phyloP scores from a whole-genome alignment of 352 stramenopile species.

The Phytophthora pisi region DNA sequence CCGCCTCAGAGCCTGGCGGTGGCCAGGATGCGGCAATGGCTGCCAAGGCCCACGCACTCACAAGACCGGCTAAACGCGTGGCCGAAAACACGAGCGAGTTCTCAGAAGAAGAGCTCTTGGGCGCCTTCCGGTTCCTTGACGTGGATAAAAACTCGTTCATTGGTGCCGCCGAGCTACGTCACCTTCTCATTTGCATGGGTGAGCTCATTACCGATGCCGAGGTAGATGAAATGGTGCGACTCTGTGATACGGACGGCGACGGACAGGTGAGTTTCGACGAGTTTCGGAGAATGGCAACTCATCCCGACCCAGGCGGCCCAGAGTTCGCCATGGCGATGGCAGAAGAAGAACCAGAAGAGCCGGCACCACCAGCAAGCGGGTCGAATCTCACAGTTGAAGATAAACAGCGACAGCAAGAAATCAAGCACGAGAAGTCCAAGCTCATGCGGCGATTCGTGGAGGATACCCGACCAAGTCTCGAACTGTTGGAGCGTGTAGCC shows the following conservation, averaged over 20 bases:
- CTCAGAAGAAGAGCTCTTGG: slow-evolving; percentile 92
- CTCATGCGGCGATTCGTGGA: slow-evolving; percentile 75
- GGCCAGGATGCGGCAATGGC: slow-evolving; percentile 32
- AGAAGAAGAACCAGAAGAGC: slow-evolving; percentile 34
- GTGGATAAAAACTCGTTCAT: slow-evolving; percentile 95
- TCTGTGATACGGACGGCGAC: slow-evolving; percentile 94
- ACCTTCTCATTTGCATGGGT: slow-evolving; percentile 96
- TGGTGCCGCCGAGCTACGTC: slow-evolving; percentile 90
- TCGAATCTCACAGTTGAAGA: slow-evolving; percentile 48
- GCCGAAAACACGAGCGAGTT: slow-evolving; percentile 75
- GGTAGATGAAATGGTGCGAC: slow-evolving; percentile 92
- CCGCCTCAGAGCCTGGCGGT: slow-evolving; percentile 11
- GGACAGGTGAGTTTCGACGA: slow-evolving; percentile 93
- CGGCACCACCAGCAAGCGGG: slow-evolving; percentile 4
- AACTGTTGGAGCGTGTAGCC: slow-evolving; percentile 62
- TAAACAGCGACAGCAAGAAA: slow-evolving; percentile 53
- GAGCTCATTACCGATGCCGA: slow-evolving; percentile 96
- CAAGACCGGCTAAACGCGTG: slow-evolving; percentile 30
- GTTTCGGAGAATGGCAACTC: slow-evolving; percentile 89
- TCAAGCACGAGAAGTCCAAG: slow-evolving; percentile 77
- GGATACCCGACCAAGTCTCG: slow-evolving; percentile 67
- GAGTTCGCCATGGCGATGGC: slow-evolving; percentile 67
- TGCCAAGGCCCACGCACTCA: slow-evolving; percentile 27
- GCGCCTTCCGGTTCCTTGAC: slow-evolving; percentile 93
- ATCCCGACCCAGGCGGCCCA: slow-evolving; percentile 84